Evolutionary conservation across 2,329 filamentous ascomycete genomes (phyloP), one percentile per base, ranked within the genome.

Genomic region (Epichloe typhina): DNA sequence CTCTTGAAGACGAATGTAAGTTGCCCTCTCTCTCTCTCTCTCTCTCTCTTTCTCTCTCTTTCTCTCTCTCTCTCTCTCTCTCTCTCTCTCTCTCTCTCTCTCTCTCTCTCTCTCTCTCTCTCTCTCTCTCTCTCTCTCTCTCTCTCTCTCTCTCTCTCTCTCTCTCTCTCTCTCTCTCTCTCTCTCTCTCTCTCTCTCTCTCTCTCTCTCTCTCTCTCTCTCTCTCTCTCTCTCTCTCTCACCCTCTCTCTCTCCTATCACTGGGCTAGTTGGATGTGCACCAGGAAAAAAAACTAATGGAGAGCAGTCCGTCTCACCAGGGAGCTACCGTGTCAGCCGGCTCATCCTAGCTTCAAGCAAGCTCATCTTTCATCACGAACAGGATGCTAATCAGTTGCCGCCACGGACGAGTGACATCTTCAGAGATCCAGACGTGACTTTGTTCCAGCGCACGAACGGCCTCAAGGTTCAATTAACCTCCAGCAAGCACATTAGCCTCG

Each of bases 301-400:
- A 5, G 3, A 21, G 1, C 39, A 85, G 79, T 70, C 78, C 15
- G 77, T 80, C 36, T 77, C 86, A 3, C 79, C 84, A 21, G 89
- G 89, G 1, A 77, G 77, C 26, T 96, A 88, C 60, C 77, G 82
- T 52, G 77, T 93, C 43, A 86, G 89, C 57, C 81, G 82, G 55
- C 72, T 95, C 38, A 74, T 80, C 13, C 65, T 96, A 23, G 68
- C 73, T 23, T 73, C 79, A 5, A 77, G 73, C 44, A 86, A 85
- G 43, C 69, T 91, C 2, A 66, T 73, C 23, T 75, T 91, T 33
- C 71, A 79, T 41, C 80, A 85, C 57, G 84, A 88, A 49, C 73
- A 81, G 3, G 74, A 80, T 49, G 62, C 67, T 3, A 72, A 71
- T 36, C 69, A 75, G n/a, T 63, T 73, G 8, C 59, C 68, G 1